phyloP scores from a whole-genome alignment of 1,139 yeast genomes.

The Zygotorulaspora mrakii region DNA sequence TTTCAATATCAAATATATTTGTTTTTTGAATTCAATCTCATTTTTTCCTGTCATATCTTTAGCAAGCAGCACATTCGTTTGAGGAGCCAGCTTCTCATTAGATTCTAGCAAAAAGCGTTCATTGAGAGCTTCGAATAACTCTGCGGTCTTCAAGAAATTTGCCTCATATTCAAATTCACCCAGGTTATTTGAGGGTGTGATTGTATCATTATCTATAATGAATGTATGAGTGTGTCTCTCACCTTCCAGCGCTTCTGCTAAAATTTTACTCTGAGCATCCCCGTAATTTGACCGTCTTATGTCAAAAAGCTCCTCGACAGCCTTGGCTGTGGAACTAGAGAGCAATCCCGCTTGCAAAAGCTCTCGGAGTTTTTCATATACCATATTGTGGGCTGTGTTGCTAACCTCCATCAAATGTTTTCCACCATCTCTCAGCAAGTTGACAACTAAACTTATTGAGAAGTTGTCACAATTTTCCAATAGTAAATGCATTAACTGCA shows the following conservation, averaged over 20 bases:
- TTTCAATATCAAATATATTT: conserved; percentile 77
- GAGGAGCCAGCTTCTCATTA: conserved; percentile 18
- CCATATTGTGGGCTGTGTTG: conserved; percentile 45
- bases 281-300: conserved; percentile 49
- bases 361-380: conserved; percentile 59
- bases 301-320: conserved; percentile 53
- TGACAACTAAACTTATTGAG: conserved; percentile 48
- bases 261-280: conserved; percentile 36
- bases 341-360: conserved; percentile 55
- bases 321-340: conserved; percentile 44
- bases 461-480: conserved; percentile 52
- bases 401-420: conserved; percentile 42
- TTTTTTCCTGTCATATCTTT: conserved; percentile 69
- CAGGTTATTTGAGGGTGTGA: conserved; percentile 47
- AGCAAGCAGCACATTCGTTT: conserved; percentile 4
- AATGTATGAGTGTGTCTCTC: conserved; percentile 52
- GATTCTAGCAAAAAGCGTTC: conserved; percentile 5
- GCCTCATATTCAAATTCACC: conserved; percentile 53
- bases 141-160: conserved; percentile 51
- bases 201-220: conserved; percentile 47
- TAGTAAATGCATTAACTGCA: conserved; percentile 62
- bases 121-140: conserved; percentile 40
- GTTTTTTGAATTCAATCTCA: conserved; percentile 60
- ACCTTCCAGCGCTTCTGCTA: background rate
- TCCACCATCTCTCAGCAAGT: conserved; percentile 46